Evolutionary conservation across 2,329 filamentous ascomycete genomes (phyloP).

Genomic region (Fusarium torreyae): DNA sequence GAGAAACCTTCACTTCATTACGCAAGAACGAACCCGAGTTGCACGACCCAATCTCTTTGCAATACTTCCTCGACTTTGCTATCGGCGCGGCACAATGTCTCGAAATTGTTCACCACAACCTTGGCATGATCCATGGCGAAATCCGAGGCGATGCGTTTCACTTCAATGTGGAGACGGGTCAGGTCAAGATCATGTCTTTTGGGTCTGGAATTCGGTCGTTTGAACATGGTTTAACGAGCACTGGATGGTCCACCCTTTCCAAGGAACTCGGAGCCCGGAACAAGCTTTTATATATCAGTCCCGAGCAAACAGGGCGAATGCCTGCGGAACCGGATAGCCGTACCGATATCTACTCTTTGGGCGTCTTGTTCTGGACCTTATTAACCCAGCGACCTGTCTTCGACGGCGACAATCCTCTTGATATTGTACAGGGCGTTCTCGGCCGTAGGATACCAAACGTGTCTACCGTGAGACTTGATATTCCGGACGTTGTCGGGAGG

Average conservation of each 20-base stretch:
- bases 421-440: constrained; percentile 92
- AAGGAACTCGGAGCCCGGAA: constrained; percentile 89
- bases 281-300: constrained; percentile 92
- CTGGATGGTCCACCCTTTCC: constrained; percentile 87
- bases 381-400: constrained; percentile 86
- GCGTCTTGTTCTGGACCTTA: constrained; percentile 90
- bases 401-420: constrained; percentile 83
- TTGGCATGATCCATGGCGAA: constrained; percentile 90
- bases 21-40: constrained; percentile 64
- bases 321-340: constrained; percentile 91
- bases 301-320: constrained; percentile 94
- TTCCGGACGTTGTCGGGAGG: constrained; percentile 84
- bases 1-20: constrained; percentile 65
- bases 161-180: constrained; percentile 78
- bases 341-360: constrained; percentile 94
- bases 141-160: constrained; percentile 93
- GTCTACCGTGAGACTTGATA: constrained; percentile 82
- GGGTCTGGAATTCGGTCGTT: constrained; percentile 90
- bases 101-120: constrained; percentile 91
- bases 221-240: constrained; percentile 88
- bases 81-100: constrained; percentile 89
- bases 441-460: constrained; percentile 83
- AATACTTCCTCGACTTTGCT: constrained; percentile 89
- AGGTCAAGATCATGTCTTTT: constrained; percentile 86
- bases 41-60: constrained; percentile 75